Conservation (phyloP, 2,329 filamentous ascomycete species). For the Didymellaceae sp. region DNA sequence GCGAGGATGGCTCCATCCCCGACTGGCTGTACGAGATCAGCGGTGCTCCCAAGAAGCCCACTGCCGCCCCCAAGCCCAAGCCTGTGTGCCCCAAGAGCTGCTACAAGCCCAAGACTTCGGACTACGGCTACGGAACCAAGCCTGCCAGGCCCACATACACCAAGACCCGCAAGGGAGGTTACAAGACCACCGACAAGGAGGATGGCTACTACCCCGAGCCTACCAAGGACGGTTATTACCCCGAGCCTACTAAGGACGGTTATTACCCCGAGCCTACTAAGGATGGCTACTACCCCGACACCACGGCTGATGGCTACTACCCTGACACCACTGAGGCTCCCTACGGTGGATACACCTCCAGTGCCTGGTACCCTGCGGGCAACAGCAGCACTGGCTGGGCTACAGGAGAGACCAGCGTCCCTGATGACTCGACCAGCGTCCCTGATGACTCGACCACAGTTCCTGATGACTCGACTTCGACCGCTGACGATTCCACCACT, state of each 20-base stretch:
- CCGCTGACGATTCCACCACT: not conserved
- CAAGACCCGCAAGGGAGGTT: constrained; percentile 12
- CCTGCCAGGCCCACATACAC: constrained; percentile 2
- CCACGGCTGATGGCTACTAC: not conserved
- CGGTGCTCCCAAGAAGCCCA: constrained; percentile 10
- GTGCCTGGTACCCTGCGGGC: constrained; percentile 1
- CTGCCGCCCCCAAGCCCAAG: constrained; percentile 1
- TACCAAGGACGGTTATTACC: not conserved
- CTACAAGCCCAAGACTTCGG: constrained; percentile 6
- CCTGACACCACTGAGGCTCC: not conserved
- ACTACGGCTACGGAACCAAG: constrained; percentile 4
- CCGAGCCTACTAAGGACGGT: not conserved
- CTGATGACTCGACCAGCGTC: not conserved
- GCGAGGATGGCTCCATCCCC: constrained; percentile 18
- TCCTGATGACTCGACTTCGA: constrained; percentile 1
- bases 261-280: not conserved
- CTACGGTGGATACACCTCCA: constrained; percentile 1
- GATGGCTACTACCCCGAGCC: constrained; percentile 3
- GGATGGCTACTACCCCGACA: constrained; percentile 2
- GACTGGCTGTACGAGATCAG: constrained; percentile 19
- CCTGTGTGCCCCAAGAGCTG: constrained; percentile 17
- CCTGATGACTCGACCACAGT: not conserved
- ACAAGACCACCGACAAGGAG: not conserved
- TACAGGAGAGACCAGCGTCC: not conserved
- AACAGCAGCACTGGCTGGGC: constrained; percentile 6